These are phyloP conservation scores for Brassica incana DNA, from an alignment of 345 rosid species.

Conservation along the genomic window DNA sequence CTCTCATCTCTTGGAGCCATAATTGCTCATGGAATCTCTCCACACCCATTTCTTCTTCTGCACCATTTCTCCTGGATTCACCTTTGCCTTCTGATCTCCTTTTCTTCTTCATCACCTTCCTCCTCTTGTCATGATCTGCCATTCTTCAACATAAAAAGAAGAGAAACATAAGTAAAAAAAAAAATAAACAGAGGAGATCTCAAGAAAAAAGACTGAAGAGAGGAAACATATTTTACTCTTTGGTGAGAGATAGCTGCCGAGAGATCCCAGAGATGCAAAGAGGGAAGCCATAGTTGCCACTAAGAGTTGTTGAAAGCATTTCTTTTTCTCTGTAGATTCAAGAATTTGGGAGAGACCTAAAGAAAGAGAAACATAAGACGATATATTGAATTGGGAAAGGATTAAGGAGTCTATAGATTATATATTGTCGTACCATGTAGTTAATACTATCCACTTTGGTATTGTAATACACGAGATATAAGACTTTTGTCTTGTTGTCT, in stretches of 20 bases:
- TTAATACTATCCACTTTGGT: neutral
- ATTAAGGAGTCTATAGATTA: slow-evolving; percentile 6
- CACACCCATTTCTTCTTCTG: slow-evolving; percentile 33
- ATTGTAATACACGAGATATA: neutral
- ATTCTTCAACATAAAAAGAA: slow-evolving; percentile 38
- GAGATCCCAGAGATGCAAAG: slow-evolving; percentile 44
- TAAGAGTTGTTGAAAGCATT: slow-evolving; percentile 52
- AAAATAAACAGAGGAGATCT: neutral
- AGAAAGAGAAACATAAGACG: slow-evolving; percentile 1
- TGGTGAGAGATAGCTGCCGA: slow-evolving; percentile 43
- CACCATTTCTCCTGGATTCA: slow-evolving; percentile 12
- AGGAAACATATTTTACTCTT: slow-evolving; percentile 42
- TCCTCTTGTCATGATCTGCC: slow-evolving; percentile 59
- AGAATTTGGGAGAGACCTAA: neutral
- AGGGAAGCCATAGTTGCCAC: slow-evolving; percentile 56
- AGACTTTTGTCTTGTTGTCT: slow-evolving; percentile 19
- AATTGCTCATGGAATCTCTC: slow-evolving; percentile 24
- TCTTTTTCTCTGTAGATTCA: slow-evolving; percentile 3
- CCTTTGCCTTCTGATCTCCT: slow-evolving; percentile 40
- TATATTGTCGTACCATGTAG: slow-evolving; percentile 32
- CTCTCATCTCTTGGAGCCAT: slow-evolving; percentile 19
- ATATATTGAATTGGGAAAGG: slow-evolving; percentile 20
- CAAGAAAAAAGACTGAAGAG: neutral
- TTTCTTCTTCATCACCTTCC: slow-evolving; percentile 48
- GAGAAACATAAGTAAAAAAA: neutral